phyloP scores from a whole-genome alignment of 768 basidiomycete genomes.

The Pisolithus microcarpus region DNA sequence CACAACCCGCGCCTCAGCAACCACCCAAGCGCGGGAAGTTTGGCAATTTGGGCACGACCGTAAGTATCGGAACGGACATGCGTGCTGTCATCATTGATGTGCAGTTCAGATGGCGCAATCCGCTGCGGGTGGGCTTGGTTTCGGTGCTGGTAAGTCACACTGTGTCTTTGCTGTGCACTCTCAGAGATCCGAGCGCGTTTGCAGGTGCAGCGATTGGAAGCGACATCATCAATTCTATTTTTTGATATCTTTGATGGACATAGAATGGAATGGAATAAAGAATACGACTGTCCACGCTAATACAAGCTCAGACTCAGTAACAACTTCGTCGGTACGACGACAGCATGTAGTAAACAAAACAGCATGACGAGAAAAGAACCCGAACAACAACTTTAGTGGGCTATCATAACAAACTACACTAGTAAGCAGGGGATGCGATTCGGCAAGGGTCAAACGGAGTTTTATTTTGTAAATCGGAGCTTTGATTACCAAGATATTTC shows the following conservation, averaged over 20 bases:
- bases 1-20: constrained; percentile 29
- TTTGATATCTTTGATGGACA: constrained; percentile 21
- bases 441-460: too few relatives aligned
- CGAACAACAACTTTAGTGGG: too few relatives aligned
- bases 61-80: constrained; percentile 11
- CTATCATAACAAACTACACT: too few relatives aligned
- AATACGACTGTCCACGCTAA: too few relatives aligned
- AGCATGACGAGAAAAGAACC: too few relatives aligned
- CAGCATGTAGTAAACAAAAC: too few relatives aligned
- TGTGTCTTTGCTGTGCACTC: background rate
- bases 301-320: too few relatives aligned
- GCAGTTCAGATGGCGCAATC: constrained; percentile 24
- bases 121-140: constrained; percentile 38
- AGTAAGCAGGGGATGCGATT: too few relatives aligned
- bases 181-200: background rate
- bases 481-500: too few relatives aligned
- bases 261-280: too few relatives aligned
- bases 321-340: too few relatives aligned
- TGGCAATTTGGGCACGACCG: constrained; percentile 33
- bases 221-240: constrained; percentile 41
- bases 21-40: constrained; percentile 22
- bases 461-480: too few relatives aligned
- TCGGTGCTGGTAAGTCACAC: constrained; percentile 32
- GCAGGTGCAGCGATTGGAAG: constrained; percentile 40
- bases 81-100: background rate